Evolutionary conservation across 1,284 basidiomycete genomes (phyloP), one percentile per base, ranked within the genome.

Genomic region (Cutaneotrichosporon spelunceum): DNA sequence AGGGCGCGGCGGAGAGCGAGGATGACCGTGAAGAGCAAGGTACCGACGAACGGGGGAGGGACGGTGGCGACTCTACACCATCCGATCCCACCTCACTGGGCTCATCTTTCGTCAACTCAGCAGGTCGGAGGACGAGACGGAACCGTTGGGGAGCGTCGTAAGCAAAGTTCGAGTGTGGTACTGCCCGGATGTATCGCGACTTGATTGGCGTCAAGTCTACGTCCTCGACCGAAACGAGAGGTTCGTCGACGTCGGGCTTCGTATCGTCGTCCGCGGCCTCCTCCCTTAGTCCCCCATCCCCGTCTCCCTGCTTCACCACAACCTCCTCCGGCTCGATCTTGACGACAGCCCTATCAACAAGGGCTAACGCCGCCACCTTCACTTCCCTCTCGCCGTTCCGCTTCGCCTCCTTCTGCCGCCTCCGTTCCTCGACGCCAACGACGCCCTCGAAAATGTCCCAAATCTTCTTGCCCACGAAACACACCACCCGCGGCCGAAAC

Each of bases 381-480:
- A 23, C 45, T 27, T 48, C 24, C 11, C 27, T 10, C 24, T 21
- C 16, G n/a, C 19, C 21, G 1, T 23, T 36, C 33, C 59, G 49
- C 26, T 26, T 24, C 42, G 21, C 7, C 47, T 45, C 57, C 45
- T 57, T 50, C 50, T 49, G 33, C 10, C 34, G 27, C 2, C 48
- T 36, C 24, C 36, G n/a, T 11, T 19, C 26, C 44, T 23, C 42
- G 19, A 24, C 56, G 47, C 26, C 53, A 10, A 78, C 71, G 3
- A 79, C 77, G 9, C 70, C 70, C 58, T 83, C 82, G 59, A 86
- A 82, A 7, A 80, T 78, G 36, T 84, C 82, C 76, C 87, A 87
- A 33, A 90, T 89, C 36, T 82, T 83, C 61, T 88, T 83, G 0
- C 89, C 89, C 5, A 90, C 85, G 68, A 90, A 88, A 66, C 87